These are phyloP conservation scores for Catharanthus roseus DNA, from an alignment of 257 asterid species.

Conservation along the genomic window DNA sequence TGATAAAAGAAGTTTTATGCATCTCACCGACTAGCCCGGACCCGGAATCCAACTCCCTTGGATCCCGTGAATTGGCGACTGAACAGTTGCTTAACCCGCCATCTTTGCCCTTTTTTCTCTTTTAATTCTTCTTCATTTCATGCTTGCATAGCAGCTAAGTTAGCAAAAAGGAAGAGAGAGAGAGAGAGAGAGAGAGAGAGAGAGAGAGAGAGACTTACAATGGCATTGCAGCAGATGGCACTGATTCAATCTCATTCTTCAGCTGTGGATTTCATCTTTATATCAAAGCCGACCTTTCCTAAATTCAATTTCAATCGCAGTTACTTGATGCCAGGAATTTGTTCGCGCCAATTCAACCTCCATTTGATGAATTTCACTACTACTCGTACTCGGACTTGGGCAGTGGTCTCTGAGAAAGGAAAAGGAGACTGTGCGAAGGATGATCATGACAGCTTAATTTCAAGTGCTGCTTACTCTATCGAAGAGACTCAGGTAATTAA, in stretches of 20 bases:
- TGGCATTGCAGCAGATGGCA: conserved; percentile 12
- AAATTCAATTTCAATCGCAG: background rate
- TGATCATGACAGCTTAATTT: background rate
- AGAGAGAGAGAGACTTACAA: background rate
- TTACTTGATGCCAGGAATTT: background rate
- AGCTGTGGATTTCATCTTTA: background rate
- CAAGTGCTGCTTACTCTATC: too few species aligned
- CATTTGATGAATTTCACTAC: background rate
- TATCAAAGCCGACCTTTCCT: background rate
- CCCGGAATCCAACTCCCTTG: too few species aligned
- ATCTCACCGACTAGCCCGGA: too few species aligned
- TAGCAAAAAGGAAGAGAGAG: too few species aligned
- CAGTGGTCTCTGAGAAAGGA: background rate
- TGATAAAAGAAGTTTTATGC: too few species aligned
- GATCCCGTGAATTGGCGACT: conserved; percentile 16
- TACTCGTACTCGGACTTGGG: background rate
- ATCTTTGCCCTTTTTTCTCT: background rate
- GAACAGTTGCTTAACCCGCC: conserved; percentile 22
- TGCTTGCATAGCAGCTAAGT: too few species aligned
- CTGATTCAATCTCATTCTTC: too few species aligned
- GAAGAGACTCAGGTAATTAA: too few species aligned
- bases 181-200: too few species aligned
- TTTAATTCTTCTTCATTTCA: too few species aligned
- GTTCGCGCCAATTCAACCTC: background rate
- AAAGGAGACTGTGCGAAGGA: conserved; percentile 5